A percentile compares a stretch with the other conserved stretches of the same genome.
phyloP scores from a whole-genome alignment of 768 basidiomycete genomes.

The Phylloporus sp. region DNA sequence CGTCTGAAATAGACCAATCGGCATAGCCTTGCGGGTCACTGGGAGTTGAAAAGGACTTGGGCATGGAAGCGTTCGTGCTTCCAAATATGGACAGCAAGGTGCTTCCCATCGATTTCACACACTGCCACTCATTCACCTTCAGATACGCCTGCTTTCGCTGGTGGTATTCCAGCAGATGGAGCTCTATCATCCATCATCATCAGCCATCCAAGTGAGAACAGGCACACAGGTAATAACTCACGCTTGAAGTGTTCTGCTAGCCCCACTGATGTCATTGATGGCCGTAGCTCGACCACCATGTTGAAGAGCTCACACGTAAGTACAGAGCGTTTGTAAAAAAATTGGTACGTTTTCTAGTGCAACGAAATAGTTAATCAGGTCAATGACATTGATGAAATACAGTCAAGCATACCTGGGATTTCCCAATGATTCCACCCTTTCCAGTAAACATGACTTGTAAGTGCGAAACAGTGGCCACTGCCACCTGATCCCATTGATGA shows the following conservation, averaged over 20 bases:
- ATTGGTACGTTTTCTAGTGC: not conserved
- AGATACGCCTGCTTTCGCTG: not conserved
- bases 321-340: not conserved
- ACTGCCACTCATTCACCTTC: not conserved
- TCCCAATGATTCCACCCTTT: not conserved
- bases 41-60: not conserved
- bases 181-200: not conserved
- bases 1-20: not conserved
- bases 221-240: not conserved
- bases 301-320: not conserved
- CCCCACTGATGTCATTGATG: not conserved
- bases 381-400: not conserved
- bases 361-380: not conserved
- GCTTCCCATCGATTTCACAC: not conserved
- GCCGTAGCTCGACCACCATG: not conserved
- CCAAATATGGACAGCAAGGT: not conserved
- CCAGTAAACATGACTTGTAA: not conserved
- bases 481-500: not conserved
- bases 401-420: not conserved
- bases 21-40: not conserved
- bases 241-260: not conserved
- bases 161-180: conserved; percentile 1
- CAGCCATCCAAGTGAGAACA: not conserved
- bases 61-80: not conserved
- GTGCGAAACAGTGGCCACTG: not conserved